phyloP scores from a whole-genome alignment of 495 filamentous ascomycete genomes.

The Aspergillus avenaceus region DNA sequence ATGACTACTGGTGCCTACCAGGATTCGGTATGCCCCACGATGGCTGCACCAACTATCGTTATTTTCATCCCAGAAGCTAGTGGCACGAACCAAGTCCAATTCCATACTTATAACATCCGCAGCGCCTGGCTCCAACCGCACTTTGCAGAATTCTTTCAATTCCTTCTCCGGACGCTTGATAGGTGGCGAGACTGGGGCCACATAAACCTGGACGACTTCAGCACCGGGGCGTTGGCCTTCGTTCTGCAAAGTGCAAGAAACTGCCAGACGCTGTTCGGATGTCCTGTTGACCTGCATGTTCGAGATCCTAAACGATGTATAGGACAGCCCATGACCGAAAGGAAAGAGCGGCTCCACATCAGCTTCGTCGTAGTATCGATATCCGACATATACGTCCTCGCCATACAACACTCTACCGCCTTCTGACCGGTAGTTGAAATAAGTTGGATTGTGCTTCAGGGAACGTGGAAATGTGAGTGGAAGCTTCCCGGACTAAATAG shows the following conservation, averaged over 20 bases:
- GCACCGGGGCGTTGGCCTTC: conserved; percentile 5
- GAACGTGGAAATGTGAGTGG: conserved; percentile 57
- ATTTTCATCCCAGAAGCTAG: conserved; percentile 20
- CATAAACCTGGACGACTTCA: conserved; percentile 15
- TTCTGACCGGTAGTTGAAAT: conserved; percentile 69
- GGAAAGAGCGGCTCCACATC: conserved; percentile 61
- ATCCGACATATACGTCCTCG: conserved; percentile 75
- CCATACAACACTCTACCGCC: conserved; percentile 66
- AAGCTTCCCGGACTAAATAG: conserved; percentile 43
- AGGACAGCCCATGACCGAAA: conserved; percentile 80
- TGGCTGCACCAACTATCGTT: conserved; percentile 11
- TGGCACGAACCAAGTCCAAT: conserved; percentile 8
- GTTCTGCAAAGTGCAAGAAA: conserved; percentile 6
- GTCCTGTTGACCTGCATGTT: conserved; percentile 38
- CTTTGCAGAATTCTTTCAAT: conserved; percentile 21
- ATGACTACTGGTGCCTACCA: conserved; percentile 14
- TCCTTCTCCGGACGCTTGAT: conserved; percentile 16
- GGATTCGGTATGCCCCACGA: conserved; percentile 7
- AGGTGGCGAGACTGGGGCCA: conserved; percentile 3
- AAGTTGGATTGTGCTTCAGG: conserved; percentile 64
- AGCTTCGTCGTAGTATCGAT: conserved; percentile 69
- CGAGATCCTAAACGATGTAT: conserved; percentile 68
- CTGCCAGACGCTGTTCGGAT: not conserved
- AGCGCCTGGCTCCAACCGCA: conserved; percentile 4
- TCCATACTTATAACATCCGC: conserved; percentile 3